Evolutionary conservation across 2,329 filamentous ascomycete genomes (phyloP), one percentile per base, ranked within the genome.

Genomic region (Beauveria asiatica): DNA sequence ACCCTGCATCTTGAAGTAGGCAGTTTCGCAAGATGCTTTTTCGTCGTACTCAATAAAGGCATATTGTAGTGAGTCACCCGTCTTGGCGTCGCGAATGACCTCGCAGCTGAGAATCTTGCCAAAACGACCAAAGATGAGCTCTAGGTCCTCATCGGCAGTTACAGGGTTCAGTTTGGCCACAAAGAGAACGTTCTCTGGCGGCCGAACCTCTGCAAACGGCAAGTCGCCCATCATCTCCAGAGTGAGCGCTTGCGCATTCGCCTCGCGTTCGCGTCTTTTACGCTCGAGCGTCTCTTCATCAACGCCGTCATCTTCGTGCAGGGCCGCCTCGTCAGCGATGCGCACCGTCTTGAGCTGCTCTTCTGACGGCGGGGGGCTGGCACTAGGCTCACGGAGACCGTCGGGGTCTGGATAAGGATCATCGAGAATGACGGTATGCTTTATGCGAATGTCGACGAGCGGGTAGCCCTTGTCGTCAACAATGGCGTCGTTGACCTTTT

Each of bases 111-210:
- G 74, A 46, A 99, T 96, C 70, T 88, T 93, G 66, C 94, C 94
- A 67, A 99, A 99, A 0, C 94, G 92, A 60, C 90, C 93, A 75
- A 99, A 99, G 64, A 99, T 97, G 65, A 97, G 82, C 71, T 97
- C 88, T 51, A 99, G 79, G 70, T 99, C 94, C 69, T 96, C 89
- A 69, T 97, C 93, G 69, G 90, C 89, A 10, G 94, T 99, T 51
- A 99, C 92, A 0, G 94, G 94, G 68, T 99, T 99, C 48, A 99
- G 80, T 73, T 99, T 99, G 86, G 94, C 99, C 48, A 99, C 92
- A 70, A 99, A 99, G 2, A 99, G 80, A 16, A 99, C 87, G 72
- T 99, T 97, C 76, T 99, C 94, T 0, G 94, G 94, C 5, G 94
- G 94, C 68, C 93, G 95, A 67, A 99, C 92, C 74, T 99, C 94